Base-by-base conservation (phyloP, 2,329 filamentous ascomycete genomes). In the Knufia petricola region DNA sequence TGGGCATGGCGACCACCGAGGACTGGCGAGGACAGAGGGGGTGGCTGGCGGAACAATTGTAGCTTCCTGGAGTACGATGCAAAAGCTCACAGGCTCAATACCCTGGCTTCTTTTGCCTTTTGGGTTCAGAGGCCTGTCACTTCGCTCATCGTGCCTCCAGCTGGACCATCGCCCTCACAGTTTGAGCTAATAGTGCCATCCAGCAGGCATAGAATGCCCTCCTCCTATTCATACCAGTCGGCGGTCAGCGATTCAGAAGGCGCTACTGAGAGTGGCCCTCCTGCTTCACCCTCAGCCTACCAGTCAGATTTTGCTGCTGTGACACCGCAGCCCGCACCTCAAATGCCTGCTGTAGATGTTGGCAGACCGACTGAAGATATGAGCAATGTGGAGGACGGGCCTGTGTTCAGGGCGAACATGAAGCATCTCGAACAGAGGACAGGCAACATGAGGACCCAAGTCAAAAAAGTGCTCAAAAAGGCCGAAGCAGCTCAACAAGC, bases 61-160 rank as follows among this genome's bases (percentile, higher is more conserved):
- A 95, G 87, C 64, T 95, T 98, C 68, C 84, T 96, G 58, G 92
- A 98, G 67, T 98, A 98, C 63, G 89, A 98, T 66, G 85, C 92
- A 62, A 81, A 90, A 58, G 87, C 88, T 28, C 92, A 98, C 68
- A 80, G 84, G 55, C 70, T 98, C 52, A 81, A 94, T 58, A 90
- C 88, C 3, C 76, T 98, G 47, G 89, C 87, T 12, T 89, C 82
- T 63, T 96, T 98, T 68, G 88, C 87, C 3, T 96, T 95, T 64
- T 98, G 87, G 84, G 88, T 96, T 50, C 78, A 90, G 59, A 90
- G 85, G 82, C 79, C 71, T 56, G 80, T 83, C 19, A 82, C 78
- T 17, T 82, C 83, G 6, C 84, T 86, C 2, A 78, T 77, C n/a
- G 77, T 94, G 52, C 28, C 43, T 23, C 30, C 32, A 23, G 12